Conservation (phyloP, 139 green algal genomes). For the Coelastrella sp. region DNA sequence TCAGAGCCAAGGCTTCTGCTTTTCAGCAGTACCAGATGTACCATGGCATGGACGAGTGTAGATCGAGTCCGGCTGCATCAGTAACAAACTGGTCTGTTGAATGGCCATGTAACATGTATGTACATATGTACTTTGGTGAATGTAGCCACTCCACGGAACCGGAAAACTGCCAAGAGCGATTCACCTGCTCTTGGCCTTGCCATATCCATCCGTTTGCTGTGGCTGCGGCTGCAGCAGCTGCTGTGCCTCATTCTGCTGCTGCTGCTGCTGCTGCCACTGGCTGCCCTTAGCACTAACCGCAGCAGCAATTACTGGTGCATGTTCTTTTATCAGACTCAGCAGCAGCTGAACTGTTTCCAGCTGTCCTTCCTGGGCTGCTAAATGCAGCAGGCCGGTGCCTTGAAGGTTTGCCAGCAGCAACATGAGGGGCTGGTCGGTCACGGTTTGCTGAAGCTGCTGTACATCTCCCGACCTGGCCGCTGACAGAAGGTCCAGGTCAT, state of each 20-base stretch:
- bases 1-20: too few relatives aligned
- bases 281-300: background rate
- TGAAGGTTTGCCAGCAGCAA: background rate
- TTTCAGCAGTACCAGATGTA: too few relatives aligned
- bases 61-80: too few relatives aligned
- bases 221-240: background rate
- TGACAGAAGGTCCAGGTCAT: background rate
- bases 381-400: background rate
- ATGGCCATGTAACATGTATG: too few relatives aligned
- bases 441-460: background rate
- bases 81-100: too few relatives aligned
- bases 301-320: background rate
- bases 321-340: background rate
- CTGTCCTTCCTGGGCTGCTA: background rate
- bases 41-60: too few relatives aligned
- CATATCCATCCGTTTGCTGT: too few relatives aligned
- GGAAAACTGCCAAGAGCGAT: too few relatives aligned
- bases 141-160: too few relatives aligned
- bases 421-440: background rate
- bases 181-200: too few relatives aligned
- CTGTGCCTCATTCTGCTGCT: slow-evolving; percentile 17
- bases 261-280: background rate
- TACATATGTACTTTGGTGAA: too few relatives aligned
- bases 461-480: background rate
- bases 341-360: background rate